phyloP scores from a whole-genome alignment of 345 rosid species.

The Boechera retrofracta region DNA sequence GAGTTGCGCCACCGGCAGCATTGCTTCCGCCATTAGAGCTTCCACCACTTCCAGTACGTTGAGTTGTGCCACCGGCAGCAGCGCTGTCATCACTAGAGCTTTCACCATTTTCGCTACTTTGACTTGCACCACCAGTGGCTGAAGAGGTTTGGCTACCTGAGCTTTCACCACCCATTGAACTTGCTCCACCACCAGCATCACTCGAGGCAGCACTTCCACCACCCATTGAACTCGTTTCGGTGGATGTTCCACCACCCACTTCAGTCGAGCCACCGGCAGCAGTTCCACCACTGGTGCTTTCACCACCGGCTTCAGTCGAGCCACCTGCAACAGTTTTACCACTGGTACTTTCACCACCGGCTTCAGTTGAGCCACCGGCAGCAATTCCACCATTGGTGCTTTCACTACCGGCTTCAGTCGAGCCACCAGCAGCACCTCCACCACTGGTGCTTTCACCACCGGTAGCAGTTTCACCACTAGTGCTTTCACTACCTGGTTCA shows the following conservation, averaged over 20 bases:
- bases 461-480: not conserved
- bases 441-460: not conserved
- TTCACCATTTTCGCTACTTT: too few species aligned
- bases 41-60: too few species aligned
- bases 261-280: not conserved
- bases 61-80: not conserved
- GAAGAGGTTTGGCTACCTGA: not conserved
- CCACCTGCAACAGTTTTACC: not conserved
- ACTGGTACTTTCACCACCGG: not conserved
- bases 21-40: too few species aligned
- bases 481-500: not conserved
- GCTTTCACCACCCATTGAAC: not conserved
- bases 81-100: too few species aligned
- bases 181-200: not conserved
- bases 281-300: not conserved
- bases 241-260: not conserved
- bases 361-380: too few species aligned
- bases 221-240: too few species aligned
- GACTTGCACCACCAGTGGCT: not conserved
- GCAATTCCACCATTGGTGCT: not conserved
- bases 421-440: not conserved
- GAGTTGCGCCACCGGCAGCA: not conserved
- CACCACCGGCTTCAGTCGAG: too few species aligned
- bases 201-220: not conserved
- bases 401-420: not conserved